phyloP scores from a whole-genome alignment of 2,329 filamentous ascomycete genomes.

The Apiospora pterosperma region DNA sequence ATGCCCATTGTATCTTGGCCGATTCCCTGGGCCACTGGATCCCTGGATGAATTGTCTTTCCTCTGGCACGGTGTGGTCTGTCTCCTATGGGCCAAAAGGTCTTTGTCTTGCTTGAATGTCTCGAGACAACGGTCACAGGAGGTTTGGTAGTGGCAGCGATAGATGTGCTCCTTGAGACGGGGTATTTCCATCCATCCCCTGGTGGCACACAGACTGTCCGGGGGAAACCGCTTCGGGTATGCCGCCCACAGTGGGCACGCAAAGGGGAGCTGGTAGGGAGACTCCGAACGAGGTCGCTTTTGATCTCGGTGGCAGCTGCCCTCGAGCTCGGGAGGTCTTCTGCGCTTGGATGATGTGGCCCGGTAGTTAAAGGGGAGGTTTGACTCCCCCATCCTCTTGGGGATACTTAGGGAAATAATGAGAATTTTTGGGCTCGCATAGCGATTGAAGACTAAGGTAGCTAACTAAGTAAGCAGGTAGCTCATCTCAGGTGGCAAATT shows the following conservation, averaged over 20 bases:
- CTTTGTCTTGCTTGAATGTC: constrained; percentile 1
- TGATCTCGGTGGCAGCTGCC: background rate
- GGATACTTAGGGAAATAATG: background rate
- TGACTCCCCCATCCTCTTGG: background rate
- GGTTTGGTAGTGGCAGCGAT: background rate
- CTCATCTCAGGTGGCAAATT: background rate
- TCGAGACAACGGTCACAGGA: background rate
- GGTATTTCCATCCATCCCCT: background rate
- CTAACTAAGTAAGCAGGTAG: background rate
- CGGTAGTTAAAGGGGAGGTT: background rate
- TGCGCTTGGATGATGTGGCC: background rate
- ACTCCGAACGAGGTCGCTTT: background rate
- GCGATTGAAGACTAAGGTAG: background rate
- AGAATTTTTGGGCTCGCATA: background rate
- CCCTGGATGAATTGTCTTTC: background rate
- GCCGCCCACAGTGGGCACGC: background rate
- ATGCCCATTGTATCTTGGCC: background rate
- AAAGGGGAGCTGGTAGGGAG: background rate
- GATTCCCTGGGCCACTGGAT: background rate
- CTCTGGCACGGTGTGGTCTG: background rate
- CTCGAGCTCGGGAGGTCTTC: background rate
- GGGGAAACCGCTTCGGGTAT: background rate
- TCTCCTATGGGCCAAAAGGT: background rate
- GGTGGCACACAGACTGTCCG: background rate
- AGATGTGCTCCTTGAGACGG: constrained; percentile 2